Conservation (phyloP, 1,284 basidiomycete species). For the Cystobasidiaceae sp. region DNA sequence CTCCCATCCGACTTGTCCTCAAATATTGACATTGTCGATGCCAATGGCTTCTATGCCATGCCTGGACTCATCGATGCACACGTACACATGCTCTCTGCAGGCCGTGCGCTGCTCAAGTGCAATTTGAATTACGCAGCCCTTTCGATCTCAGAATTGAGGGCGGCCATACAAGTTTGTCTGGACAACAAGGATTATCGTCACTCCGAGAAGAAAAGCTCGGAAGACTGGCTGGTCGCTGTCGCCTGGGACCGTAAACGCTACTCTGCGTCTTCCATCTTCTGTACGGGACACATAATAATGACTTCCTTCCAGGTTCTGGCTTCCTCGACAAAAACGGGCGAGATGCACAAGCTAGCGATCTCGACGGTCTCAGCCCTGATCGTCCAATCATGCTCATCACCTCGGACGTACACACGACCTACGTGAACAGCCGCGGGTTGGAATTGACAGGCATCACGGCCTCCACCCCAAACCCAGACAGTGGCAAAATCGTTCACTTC, state of each 20-base stretch:
- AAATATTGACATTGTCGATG: not conserved
- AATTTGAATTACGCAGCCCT: not conserved
- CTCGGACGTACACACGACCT: not conserved
- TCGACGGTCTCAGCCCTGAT: not conserved
- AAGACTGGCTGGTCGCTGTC: not conserved
- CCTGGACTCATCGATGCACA: conserved; percentile 1
- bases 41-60: not conserved
- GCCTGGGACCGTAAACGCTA: not conserved
- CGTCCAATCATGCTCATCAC: not conserved
- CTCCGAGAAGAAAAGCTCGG: not conserved
- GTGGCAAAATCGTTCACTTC: not conserved
- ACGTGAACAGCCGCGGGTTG: not conserved
- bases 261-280: too few species aligned
- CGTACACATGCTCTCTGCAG: not conserved
- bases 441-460: not conserved
- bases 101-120: not conserved
- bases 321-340: not conserved
- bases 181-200: not conserved
- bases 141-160: not conserved
- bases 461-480: not conserved
- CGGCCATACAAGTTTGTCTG: not conserved
- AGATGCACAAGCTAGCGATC: not conserved
- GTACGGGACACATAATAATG: too few species aligned
- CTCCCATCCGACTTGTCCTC: too few species aligned
- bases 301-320: not conserved